Evolutionary conservation across 768 basidiomycete species (phyloP), one percentile per base, ranked within the genome.

Genomic region (Gloeopeniophorella convolvens): DNA sequence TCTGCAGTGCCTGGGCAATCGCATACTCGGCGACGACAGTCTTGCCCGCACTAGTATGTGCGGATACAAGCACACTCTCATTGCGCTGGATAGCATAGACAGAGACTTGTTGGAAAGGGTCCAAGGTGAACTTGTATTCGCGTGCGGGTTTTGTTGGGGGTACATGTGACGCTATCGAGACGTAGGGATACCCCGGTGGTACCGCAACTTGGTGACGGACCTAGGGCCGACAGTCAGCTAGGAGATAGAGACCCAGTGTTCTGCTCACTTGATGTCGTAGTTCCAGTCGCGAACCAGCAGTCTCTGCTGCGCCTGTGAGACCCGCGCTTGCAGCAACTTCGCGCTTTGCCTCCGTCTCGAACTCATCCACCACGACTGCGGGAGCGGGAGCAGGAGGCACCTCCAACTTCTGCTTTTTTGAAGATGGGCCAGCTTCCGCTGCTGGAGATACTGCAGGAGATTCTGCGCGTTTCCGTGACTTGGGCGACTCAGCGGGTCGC

Each of bases 11-110:
- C 66, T 92, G 90, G 0, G 96, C 96, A 63, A 99, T 98, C 39
- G 96, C 96, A 68, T 98, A 99, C 73, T 99, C 96, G 39, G 96
- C 96, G 54, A 99, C 96, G 55, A 98, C 96, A 2, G 96, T 99
- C 71, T 99, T 99, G 62, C 96, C 96, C 30, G 96, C 96, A 68
- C 90, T 94, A 5, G 96, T 99, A 72, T 99, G 96, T 0, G 96
- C 96, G 20, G 95, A 97, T 13, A 99, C 96, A 43, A 99, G 75
- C 4, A 98, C 95, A 61, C 89, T 92, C 71, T 99, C 96, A 64
- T 96, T 95, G 32, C 96, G 78, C 65, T 99, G 92, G 43, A 99
- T 98, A 32, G 92, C 93, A 56, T 89, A 79, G 7, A 98, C 82
- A 2, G 95, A 93, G 37, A 98, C 92, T 63, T 83, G 79, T 62